These are phyloP conservation scores for Haplographium delicatum DNA, from an alignment of 495 filamentous ascomycete genomes.

Conservation along the genomic window DNA sequence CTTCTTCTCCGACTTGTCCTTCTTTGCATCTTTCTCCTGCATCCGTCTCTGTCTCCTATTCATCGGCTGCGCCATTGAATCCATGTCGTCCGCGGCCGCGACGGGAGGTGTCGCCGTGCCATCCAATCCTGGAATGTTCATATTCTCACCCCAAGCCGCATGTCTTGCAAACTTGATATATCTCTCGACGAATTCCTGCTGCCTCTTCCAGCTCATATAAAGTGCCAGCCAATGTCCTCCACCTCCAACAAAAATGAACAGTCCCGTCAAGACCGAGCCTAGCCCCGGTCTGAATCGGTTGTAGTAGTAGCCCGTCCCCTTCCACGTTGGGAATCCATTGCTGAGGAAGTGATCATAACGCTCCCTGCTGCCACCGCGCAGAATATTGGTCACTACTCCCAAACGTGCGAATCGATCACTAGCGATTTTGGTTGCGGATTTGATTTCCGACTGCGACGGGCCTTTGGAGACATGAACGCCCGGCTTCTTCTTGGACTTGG, in stretches of 20 bases:
- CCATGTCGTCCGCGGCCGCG: conserved; percentile 42
- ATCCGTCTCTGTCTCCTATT: conserved; percentile 84
- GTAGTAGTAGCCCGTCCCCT: conserved; percentile 98
- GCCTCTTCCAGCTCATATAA: conserved; percentile 78
- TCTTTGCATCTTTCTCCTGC: conserved; percentile 76
- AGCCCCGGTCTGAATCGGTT: conserved; percentile 85
- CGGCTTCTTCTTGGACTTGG: conserved; percentile 47
- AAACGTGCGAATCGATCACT: conserved; percentile 75
- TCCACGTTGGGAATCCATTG: conserved; percentile 94
- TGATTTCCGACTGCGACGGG: conserved; percentile 67
- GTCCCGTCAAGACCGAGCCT: conserved; percentile 71
- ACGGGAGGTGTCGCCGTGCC: conserved; percentile 36
- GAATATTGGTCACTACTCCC: conserved; percentile 75
- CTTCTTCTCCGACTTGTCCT: conserved; percentile 45
- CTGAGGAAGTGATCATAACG: conserved; percentile 94
- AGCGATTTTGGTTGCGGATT: conserved; percentile 68
- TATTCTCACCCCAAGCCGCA: conserved; percentile 82
- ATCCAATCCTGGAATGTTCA: conserved; percentile 63
- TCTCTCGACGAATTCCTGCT: conserved; percentile 81
- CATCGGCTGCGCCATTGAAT: conserved; percentile 46
- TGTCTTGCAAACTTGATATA: conserved; percentile 87
- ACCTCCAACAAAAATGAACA: conserved; percentile 83
- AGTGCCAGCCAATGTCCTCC: conserved; percentile 79
- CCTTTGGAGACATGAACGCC: conserved; percentile 64
- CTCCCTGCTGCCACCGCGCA: conserved; percentile 71